A percentile compares a stretch with the other conserved stretches of the same genome.
Conservation (phyloP, 176 grass and related monocot species). For the Areca catechu region DNA sequence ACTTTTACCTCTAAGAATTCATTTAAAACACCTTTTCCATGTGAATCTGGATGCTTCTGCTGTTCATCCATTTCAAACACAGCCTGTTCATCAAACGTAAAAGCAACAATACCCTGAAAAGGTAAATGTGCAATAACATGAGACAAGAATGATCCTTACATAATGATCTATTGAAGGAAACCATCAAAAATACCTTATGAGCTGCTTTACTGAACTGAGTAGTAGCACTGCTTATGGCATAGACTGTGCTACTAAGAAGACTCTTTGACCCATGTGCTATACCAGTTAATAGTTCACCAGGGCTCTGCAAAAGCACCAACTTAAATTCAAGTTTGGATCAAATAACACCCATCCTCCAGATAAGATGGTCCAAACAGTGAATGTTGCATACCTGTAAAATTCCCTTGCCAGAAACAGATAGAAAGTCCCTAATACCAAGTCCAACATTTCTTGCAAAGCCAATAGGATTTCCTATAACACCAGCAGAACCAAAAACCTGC, state of each 20-base stretch:
- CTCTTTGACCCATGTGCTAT: conserved; percentile 94
- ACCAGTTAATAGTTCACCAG: conserved; percentile 62
- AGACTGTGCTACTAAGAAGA: conserved; percentile 80
- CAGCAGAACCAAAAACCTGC: conserved; percentile 93
- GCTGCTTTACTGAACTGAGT: conserved; percentile 98
- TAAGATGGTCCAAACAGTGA: conserved; percentile 14
- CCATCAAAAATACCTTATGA: conserved; percentile 50
- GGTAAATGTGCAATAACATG: not conserved
- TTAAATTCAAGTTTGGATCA: conserved; percentile 3
- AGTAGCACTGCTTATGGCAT: conserved; percentile 85
- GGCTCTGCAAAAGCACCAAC: conserved; percentile 27
- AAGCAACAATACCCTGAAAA: conserved; percentile 80
- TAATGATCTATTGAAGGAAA: too few species aligned
- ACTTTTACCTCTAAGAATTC: conserved; percentile 78
- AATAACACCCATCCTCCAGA: conserved; percentile 13
- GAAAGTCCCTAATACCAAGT: conserved; percentile 84
- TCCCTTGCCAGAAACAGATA: conserved; percentile 80
- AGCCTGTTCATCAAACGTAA: conserved; percentile 81
- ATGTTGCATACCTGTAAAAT: conserved; percentile 60
- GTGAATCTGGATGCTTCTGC: conserved; percentile 59
- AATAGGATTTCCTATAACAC: conserved; percentile 94
- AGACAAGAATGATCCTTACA: too few species aligned
- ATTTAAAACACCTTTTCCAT: conserved; percentile 86
- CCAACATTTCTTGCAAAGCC: conserved; percentile 98
- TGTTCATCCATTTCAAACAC: conserved; percentile 69